Evolutionary conservation across 345 rosid genomes (phyloP).

Genomic region (Dovyalis caffra): DNA sequence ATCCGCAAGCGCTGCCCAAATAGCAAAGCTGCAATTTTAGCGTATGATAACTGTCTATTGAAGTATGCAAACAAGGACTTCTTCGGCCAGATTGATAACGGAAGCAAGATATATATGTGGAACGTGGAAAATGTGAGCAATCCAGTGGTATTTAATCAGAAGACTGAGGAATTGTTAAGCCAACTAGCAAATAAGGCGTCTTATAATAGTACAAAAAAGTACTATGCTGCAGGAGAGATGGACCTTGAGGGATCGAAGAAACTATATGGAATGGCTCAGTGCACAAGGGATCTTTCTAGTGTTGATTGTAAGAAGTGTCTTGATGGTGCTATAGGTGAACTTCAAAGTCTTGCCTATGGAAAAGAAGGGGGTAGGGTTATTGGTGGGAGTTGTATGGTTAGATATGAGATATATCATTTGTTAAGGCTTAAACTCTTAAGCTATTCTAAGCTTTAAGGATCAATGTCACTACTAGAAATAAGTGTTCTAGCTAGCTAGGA

Average conservation of each 20-base stretch:
- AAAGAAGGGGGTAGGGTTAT: neutral
- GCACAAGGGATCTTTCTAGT: neutral
- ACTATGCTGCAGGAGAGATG: neutral
- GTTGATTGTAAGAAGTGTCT: neutral
- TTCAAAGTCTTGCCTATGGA: neutral
- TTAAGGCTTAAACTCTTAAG: neutral
- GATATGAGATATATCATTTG: neutral
- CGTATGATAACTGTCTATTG: conserved; percentile 61
- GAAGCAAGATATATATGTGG: conserved; percentile 38
- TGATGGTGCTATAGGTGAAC: neutral
- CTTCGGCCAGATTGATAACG: conserved; percentile 49
- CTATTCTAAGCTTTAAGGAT: too few species aligned
- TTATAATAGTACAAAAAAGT: neutral
- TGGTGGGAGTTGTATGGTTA: neutral
- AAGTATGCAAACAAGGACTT: conserved; percentile 52
- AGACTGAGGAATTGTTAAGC: neutral
- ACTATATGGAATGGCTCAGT: neutral
- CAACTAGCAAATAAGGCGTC: neutral
- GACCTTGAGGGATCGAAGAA: neutral
- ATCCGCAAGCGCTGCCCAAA: conserved; percentile 47
- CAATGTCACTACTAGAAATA: too few species aligned
- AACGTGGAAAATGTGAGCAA: conserved; percentile 23
- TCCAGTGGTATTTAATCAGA: neutral
- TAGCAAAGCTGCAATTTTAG: conserved; percentile 47
- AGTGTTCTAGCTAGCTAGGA: neutral